A percentile compares a stretch with the other conserved stretches of the same genome.
Evolutionary conservation across 2,329 filamentous ascomycete species (phyloP).

Genomic region (Phyllosticta citribraziliensis): DNA sequence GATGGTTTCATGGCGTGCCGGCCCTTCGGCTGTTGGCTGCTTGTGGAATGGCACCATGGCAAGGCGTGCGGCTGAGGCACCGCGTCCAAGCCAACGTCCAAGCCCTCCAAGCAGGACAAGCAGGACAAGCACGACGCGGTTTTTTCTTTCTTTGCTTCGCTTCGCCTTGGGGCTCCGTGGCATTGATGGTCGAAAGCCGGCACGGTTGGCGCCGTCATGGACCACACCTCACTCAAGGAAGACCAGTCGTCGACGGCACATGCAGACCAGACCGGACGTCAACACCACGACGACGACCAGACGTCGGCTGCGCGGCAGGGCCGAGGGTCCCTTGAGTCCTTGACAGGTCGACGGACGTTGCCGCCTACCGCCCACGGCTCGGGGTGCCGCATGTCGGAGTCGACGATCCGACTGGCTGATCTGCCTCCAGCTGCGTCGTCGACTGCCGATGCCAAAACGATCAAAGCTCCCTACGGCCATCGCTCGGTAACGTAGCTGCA

Average conservation of each 20-base stretch:
- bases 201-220: too few species aligned
- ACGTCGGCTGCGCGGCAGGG: too few species aligned
- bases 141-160: too few species aligned
- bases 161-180: too few species aligned
- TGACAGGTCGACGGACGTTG: not conserved
- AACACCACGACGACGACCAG: too few species aligned
- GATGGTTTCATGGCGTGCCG: not conserved
- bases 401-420: not conserved
- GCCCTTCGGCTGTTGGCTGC: not conserved
- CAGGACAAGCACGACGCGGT: too few species aligned
- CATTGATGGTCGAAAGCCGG: too few species aligned
- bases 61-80: not conserved
- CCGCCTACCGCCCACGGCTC: not conserved
- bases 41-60: not conserved
- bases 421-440: not conserved
- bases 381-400: not conserved
- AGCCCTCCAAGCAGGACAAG: too few species aligned
- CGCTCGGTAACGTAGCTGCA: not conserved
- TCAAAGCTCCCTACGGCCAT: not conserved
- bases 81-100: not conserved
- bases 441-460: not conserved
- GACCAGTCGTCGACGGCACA: too few species aligned
- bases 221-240: too few species aligned
- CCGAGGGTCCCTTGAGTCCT: not conserved
- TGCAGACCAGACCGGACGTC: too few species aligned